A percentile compares a stretch with the other conserved stretches of the same genome.
phyloP scores from a whole-genome alignment of 2,329 filamentous ascomycete genomes.

The Colletotrichum tamarilloi region DNA sequence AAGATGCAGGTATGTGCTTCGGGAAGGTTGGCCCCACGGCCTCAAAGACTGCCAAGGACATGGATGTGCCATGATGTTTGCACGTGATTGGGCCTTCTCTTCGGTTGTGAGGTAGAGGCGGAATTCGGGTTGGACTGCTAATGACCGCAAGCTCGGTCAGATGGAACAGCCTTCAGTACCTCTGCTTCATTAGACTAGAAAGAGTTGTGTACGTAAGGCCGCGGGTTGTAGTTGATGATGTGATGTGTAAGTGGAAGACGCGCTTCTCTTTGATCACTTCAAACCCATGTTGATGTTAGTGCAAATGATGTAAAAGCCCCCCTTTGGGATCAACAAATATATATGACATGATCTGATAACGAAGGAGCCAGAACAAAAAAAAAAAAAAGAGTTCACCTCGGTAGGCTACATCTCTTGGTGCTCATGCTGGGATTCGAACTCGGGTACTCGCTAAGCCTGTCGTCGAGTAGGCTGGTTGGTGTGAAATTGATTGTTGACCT shows the following conservation, averaged over 20 bases:
- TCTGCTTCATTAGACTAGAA: not conserved
- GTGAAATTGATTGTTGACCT: too few relatives aligned
- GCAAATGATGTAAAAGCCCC: too few relatives aligned
- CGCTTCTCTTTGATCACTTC: not conserved
- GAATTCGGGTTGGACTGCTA: not conserved
- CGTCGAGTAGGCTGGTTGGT: too few relatives aligned
- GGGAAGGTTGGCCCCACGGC: not conserved
- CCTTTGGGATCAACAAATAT: too few relatives aligned
- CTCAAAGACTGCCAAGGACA: not conserved
- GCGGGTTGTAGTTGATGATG: not conserved
- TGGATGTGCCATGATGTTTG: conserved; percentile 25
- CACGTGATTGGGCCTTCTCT: conserved; percentile 1
- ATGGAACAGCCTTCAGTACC: not conserved
- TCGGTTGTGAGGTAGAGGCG: not conserved
- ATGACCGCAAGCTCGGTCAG: not conserved
- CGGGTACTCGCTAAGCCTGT: too few relatives aligned
- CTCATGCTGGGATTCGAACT: too few relatives aligned
- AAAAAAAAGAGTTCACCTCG: too few relatives aligned
- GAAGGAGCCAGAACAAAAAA: too few relatives aligned
- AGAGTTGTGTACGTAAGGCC: not conserved
- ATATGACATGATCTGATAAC: too few relatives aligned
- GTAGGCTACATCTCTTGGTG: too few relatives aligned
- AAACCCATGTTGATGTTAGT: not conserved
- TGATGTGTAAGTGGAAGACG: too few relatives aligned
- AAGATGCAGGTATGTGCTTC: not conserved